Conservation (phyloP, 352 stramenopile genomes). For the Globisporangium cystogenes region DNA sequence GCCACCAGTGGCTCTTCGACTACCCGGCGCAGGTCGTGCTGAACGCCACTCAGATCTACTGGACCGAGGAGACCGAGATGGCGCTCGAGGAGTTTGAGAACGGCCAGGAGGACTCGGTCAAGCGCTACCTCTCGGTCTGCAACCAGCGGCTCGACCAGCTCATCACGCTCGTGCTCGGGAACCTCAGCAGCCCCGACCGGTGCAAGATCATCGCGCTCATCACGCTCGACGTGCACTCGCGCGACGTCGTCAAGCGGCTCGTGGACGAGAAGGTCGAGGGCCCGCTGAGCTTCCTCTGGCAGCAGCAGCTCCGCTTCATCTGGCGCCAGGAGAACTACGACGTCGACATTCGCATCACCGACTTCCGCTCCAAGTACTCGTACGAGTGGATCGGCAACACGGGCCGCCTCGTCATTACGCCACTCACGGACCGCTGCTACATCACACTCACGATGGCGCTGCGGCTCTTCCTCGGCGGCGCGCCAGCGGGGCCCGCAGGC, state of each 20-base stretch:
- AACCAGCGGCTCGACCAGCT: constrained; percentile 88
- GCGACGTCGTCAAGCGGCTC: constrained; percentile 90
- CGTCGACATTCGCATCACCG: constrained; percentile 95
- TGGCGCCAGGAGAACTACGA: constrained; percentile 93
- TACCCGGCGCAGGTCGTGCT: constrained; percentile 91
- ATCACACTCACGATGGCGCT: constrained; percentile 96
- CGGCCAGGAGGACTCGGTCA: constrained; percentile 83
- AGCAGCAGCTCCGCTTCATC: constrained; percentile 86
- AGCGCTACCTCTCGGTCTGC: constrained; percentile 72
- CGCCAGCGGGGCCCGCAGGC: constrained; percentile 89
- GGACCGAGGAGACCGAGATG: constrained; percentile 96
- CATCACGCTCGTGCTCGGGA: constrained; percentile 89
- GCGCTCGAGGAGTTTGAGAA: constrained; percentile 86
- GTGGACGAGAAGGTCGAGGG: constrained; percentile 88
- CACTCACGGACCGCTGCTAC: constrained; percentile 95
- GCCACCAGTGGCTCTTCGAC: constrained; percentile 97
- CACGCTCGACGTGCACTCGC: constrained; percentile 94
- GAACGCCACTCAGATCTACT: constrained; percentile 90
- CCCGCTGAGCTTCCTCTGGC: constrained; percentile 83
- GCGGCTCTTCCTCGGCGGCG: constrained; percentile 94
- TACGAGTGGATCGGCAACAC: constrained; percentile 89
- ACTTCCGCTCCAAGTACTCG: constrained; percentile 93
- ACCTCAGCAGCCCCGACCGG: constrained; percentile 85
- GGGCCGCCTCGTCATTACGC: constrained; percentile 93
- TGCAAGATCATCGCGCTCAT: constrained; percentile 96